phyloP scores from a whole-genome alignment of 208 protist genomes.

The Lotmaria passim region DNA sequence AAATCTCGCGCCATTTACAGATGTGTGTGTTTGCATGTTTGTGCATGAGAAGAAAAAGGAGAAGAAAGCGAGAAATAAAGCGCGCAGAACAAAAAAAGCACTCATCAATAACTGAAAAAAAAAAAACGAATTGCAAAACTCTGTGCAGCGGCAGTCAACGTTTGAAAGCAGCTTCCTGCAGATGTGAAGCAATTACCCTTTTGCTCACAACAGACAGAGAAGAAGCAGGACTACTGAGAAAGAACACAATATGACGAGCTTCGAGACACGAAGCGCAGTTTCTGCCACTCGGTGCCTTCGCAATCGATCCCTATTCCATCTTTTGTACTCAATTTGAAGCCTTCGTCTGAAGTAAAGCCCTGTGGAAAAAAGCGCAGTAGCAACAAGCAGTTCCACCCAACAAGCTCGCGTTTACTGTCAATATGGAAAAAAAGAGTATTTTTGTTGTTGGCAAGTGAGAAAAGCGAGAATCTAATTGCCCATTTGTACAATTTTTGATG shows the following conservation, averaged over 20 bases:
- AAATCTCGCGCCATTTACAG: too few relatives aligned
- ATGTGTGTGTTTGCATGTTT: too few relatives aligned
- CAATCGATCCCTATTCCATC: neutral
- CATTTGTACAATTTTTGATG: slow-evolving; percentile 12
- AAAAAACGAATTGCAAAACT: too few relatives aligned
- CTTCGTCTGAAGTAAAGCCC: neutral
- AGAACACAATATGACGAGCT: too few relatives aligned
- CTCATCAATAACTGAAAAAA: too few relatives aligned
- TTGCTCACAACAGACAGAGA: too few relatives aligned
- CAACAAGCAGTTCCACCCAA: neutral
- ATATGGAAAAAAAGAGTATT: slow-evolving; percentile 2
- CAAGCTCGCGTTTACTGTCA: neutral
- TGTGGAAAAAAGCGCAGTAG: neutral
- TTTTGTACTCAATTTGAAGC: too few relatives aligned
- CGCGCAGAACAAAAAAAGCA: neutral
- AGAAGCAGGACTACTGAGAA: too few relatives aligned
- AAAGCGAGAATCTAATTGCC: slow-evolving; percentile 10
- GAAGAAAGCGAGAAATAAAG: neutral
- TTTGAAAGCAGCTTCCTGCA: too few relatives aligned
- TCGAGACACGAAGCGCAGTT: too few relatives aligned
- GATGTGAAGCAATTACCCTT: too few relatives aligned
- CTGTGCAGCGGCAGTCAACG: too few relatives aligned
- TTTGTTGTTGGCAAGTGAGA: neutral
- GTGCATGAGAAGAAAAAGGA: slow-evolving; percentile 14
- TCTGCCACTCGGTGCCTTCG: neutral